A percentile compares a stretch with the other conserved stretches of the same genome.
These are phyloP conservation scores for Lipomyces mesembrius DNA, from an alignment of 805 yeast genomes.

Conservation along the genomic window DNA sequence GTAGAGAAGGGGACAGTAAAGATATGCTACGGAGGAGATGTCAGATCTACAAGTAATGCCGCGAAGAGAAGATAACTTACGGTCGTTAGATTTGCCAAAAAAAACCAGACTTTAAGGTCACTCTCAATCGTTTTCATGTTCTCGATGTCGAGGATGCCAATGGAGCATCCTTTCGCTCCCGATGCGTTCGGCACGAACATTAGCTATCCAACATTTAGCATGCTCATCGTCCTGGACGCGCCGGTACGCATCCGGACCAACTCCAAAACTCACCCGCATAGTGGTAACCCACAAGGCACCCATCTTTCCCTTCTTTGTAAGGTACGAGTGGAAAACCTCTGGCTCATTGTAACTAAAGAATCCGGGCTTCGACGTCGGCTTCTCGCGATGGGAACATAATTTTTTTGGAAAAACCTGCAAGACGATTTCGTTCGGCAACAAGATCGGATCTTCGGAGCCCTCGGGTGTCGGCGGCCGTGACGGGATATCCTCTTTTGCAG, in stretches of 20 bases:
- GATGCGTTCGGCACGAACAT: constrained; percentile 25
- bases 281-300: constrained; percentile 36
- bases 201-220: constrained; percentile 13
- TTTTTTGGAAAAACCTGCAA: constrained; percentile 41
- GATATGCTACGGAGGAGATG: constrained; percentile 23
- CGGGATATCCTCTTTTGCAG: constrained; percentile 14
- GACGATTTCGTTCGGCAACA: constrained; percentile 43
- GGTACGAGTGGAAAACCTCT: constrained; percentile 31
- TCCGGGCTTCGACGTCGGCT: constrained; percentile 13
- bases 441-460: constrained; percentile 41
- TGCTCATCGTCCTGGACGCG: not conserved
- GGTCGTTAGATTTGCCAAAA: constrained; percentile 20
- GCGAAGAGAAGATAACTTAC: not conserved
- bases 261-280: constrained; percentile 23
- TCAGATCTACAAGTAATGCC: not conserved
- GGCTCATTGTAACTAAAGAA: constrained; percentile 25
- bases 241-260: not conserved
- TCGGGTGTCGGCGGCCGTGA: constrained; percentile 39
- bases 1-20: constrained; percentile 43
- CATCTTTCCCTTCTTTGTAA: constrained; percentile 27
- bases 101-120: constrained; percentile 34
- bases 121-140: constrained; percentile 32
- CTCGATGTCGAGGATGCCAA: constrained; percentile 28
- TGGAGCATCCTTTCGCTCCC: constrained; percentile 25
- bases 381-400: constrained; percentile 25